Evolutionary conservation across 257 asterid genomes (phyloP).

Genomic region (Solanum chilense): DNA sequence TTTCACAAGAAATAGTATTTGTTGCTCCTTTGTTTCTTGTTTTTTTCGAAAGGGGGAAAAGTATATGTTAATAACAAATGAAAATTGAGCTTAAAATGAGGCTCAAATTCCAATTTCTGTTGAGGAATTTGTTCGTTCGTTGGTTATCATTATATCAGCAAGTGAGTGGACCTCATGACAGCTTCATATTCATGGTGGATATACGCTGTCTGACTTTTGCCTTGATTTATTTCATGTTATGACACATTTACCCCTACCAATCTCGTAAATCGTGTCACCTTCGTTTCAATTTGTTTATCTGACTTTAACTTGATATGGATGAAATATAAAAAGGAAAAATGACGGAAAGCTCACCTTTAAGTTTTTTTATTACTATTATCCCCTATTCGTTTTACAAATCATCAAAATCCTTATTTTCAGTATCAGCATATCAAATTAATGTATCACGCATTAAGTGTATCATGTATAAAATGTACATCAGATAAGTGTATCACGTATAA

Average conservation of each 20-base stretch:
- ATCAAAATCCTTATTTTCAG: too few species aligned
- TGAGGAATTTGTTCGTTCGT: neutral
- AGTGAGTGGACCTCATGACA: conserved; percentile 9
- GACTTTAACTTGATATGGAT: too few species aligned
- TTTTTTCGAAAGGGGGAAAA: neutral
- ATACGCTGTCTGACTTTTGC: neutral
- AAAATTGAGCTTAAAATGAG: conserved; percentile 4
- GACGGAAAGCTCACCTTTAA: too few species aligned
- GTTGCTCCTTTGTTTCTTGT: neutral
- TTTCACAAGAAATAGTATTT: neutral
- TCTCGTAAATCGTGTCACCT: neutral
- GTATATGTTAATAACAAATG: neutral
- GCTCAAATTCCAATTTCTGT: neutral
- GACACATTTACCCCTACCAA: neutral
- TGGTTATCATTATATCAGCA: conserved; percentile 6
- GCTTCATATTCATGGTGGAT: neutral
- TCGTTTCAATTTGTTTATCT: neutral
- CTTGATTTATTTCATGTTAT: neutral
- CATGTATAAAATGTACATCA: too few species aligned
- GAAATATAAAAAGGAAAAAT: too few species aligned
- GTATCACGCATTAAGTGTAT: too few species aligned
- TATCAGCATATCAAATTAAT: too few species aligned
- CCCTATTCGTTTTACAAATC: too few species aligned
- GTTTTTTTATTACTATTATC: too few species aligned
- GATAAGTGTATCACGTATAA: too few species aligned